These are phyloP conservation scores for Psilocybe cyanescens DNA, from an alignment of 768 basidiomycete species.

Conservation along the genomic window DNA sequence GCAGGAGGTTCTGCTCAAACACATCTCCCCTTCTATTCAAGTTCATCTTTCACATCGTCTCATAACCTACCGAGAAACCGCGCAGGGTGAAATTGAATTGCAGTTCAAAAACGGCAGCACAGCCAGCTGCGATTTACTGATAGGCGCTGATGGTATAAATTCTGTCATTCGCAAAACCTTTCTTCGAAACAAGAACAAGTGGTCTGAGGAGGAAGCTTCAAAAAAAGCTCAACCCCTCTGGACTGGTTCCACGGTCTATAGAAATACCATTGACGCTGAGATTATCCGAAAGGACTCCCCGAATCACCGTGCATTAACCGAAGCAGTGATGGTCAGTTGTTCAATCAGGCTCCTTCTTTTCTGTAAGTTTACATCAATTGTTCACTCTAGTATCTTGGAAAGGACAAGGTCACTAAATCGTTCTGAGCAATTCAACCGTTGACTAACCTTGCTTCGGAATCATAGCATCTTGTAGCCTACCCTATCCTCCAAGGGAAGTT, in stretches of 20 bases:
- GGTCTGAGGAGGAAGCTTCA: slow-evolving; percentile 19
- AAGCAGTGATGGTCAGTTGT: slow-evolving; percentile 29
- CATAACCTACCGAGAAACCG: slow-evolving; percentile 37
- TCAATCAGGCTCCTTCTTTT: neutral
- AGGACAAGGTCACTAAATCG: slow-evolving; percentile 26
- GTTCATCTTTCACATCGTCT: slow-evolving; percentile 47
- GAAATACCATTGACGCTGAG: slow-evolving; percentile 31
- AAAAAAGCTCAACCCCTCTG: slow-evolving; percentile 34
- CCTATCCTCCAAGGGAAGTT: slow-evolving; percentile 36
- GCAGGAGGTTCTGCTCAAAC: slow-evolving; percentile 46
- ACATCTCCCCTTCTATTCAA: slow-evolving; percentile 39
- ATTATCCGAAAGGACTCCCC: slow-evolving; percentile 25
- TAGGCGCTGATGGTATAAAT: slow-evolving; percentile 42
- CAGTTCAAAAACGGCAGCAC: slow-evolving; percentile 50
- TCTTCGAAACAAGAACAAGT: slow-evolving; percentile 14
- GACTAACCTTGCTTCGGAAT: neutral
- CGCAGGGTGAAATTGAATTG: slow-evolving; percentile 27
- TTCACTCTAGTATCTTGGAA: slow-evolving; percentile 32
- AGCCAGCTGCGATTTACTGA: slow-evolving; percentile 53
- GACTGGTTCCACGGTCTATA: slow-evolving; percentile 43
- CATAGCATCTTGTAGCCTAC: slow-evolving; percentile 36
- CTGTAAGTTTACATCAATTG: neutral
- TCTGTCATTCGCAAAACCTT: slow-evolving; percentile 33
- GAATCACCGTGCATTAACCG: slow-evolving; percentile 27
- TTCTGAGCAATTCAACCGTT: neutral